Base-by-base conservation (phyloP, 1,284 basidiomycete species). In the Cutaneotrichosporon sp. region DNA sequence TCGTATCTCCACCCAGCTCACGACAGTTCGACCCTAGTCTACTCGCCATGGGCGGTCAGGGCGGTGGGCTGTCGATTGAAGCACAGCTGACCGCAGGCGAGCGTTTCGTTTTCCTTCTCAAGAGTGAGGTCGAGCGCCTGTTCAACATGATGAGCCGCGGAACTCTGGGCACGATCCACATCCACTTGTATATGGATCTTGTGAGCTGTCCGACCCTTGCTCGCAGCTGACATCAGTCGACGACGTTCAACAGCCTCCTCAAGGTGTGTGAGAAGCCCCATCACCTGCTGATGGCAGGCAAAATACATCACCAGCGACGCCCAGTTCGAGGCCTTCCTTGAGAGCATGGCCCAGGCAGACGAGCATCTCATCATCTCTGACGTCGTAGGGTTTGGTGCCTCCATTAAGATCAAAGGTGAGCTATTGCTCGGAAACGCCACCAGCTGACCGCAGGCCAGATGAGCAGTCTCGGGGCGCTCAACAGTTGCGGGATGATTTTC, bases 351-450 rank as follows among this genome's bases (percentile, higher is more conserved):
- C 12, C 34, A 39, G 1, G 14, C 29, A 3, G 44, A 44, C 58
- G 87, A 85, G n/a, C 67, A 88, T 43, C 84, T 46, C 29, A 45
- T 26, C 17, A 33, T 86, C 44, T 81, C 85, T 2, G 79, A 56
- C 38, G 50, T 90, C 16, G 88, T 88, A 0, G 87, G 86, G 68
- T 50, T 46, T 14, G 56, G 52, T 1, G 52, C 52, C 20, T 51
- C 52, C 0, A 12, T 43, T 5, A 65, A 60, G 43, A 53, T 66
- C 20, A 52, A 51, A 26, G 62, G 65, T 65, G 29, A 52, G 60
- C 17, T 29, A 5, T 2, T 4, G 16, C 0, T 0, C 11, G n/a
- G 3, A 22, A 12, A 1, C n/a, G 2, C n/a, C n/a, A n/a, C n/a
- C 2, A 37, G 32, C 44, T 55, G 22, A 45, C 44, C 12, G 16